phyloP scores from a whole-genome alignment of 2,329 filamentous ascomycete genomes.

The Pseudocercospora pini-densiflorae region DNA sequence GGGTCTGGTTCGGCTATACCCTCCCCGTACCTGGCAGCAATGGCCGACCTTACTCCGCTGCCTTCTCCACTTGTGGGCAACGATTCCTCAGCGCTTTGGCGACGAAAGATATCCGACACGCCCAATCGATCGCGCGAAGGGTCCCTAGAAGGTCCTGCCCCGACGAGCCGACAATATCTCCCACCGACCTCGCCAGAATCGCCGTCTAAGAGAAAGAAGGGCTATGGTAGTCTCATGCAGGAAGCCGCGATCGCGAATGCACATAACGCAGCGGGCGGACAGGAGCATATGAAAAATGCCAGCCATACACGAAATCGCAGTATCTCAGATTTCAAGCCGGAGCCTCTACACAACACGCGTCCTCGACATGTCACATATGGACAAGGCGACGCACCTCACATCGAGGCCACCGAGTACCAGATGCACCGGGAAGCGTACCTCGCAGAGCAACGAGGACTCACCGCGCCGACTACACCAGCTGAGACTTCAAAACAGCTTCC shows the following conservation, averaged over 20 bases:
- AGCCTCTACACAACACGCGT: slow-evolving; percentile 68
- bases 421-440: slow-evolving; percentile 81
- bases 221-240: slow-evolving; percentile 50
- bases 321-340: slow-evolving; percentile 84
- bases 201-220: slow-evolving; percentile 51
- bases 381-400: slow-evolving; percentile 54
- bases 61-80: slow-evolving; percentile 54
- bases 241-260: slow-evolving; percentile 41
- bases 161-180: slow-evolving; percentile 31
- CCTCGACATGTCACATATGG: slow-evolving; percentile 73
- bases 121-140: slow-evolving; percentile 34
- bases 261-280: slow-evolving; percentile 25
- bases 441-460: slow-evolving; percentile 76
- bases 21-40: slow-evolving; percentile 54
- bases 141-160: slow-evolving; percentile 41
- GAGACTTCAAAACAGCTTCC: slow-evolving; percentile 53
- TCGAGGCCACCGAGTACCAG: slow-evolving; percentile 56
- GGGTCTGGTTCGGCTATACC: slow-evolving; percentile 51
- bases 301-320: slow-evolving; percentile 73
- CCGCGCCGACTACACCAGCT: slow-evolving; percentile 50
- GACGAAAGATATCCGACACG: slow-evolving; percentile 40
- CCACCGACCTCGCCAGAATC: slow-evolving; percentile 35
- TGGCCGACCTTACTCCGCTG: slow-evolving; percentile 57
- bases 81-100: slow-evolving; percentile 47
- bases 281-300: slow-evolving; percentile 29